Conservation (phyloP, 495 filamentous ascomycete genomes). For the Lasiosphaeris hirsuta region DNA sequence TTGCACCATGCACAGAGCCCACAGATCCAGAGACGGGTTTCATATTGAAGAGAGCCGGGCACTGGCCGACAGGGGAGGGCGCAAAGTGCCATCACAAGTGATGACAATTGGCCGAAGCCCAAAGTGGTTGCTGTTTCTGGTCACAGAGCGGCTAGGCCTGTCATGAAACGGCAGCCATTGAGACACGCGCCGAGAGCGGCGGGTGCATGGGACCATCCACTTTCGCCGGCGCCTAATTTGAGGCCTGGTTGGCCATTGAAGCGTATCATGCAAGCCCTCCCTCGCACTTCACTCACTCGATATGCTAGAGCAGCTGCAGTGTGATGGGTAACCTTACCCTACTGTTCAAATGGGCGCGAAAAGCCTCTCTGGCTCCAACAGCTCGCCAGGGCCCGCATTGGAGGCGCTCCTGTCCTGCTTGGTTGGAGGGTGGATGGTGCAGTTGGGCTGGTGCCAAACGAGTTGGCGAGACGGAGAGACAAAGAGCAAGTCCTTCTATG, state of each 20-base stretch:
- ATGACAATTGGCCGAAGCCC: constrained; percentile 5
- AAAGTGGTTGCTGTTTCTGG: constrained; percentile 1
- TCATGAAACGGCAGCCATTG: constrained; percentile 21
- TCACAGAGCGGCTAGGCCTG: constrained; percentile 6
- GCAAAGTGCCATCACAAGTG: neutral
- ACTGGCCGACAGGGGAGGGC: constrained; percentile 3
- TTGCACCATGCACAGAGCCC: too few relatives aligned
- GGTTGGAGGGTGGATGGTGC: too few relatives aligned
- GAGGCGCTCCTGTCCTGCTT: too few relatives aligned
- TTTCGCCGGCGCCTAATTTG: constrained; percentile 20
- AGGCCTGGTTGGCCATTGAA: constrained; percentile 18
- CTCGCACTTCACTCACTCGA: neutral
- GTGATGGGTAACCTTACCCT: neutral
- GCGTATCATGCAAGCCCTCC: constrained; percentile 17
- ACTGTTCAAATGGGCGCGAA: neutral
- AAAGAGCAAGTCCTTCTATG: too few relatives aligned
- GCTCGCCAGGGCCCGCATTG: too few relatives aligned
- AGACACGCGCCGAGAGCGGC: constrained; percentile 9
- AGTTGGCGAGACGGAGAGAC: too few relatives aligned
- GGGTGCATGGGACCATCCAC: neutral
- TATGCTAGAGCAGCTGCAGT: constrained; percentile 7
- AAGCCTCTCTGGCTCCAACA: too few relatives aligned
- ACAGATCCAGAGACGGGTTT: neutral
- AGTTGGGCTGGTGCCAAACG: too few relatives aligned
- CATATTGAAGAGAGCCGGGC: neutral